Evolutionary conservation across 768 basidiomycete species (phyloP), one percentile per base, ranked within the genome.

Genomic region (Sistotremastrum suecicum): DNA sequence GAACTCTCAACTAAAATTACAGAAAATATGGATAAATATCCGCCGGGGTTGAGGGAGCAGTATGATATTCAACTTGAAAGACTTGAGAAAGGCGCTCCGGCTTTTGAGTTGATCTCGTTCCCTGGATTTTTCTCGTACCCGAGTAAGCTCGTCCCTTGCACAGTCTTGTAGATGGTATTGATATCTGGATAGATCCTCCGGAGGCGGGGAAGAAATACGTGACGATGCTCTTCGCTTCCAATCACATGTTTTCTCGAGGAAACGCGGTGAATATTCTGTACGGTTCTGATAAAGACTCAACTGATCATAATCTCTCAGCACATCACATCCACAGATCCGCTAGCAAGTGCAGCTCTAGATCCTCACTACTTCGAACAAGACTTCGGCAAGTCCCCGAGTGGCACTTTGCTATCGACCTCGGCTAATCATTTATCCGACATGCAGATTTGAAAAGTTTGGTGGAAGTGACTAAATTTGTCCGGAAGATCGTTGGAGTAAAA

Each of bases 301-400:
- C 20, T 20, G 20, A 11, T 41, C 8, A 28, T 45, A 7, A 4
- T n/a, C 8, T 2, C 46, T 5, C 39, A 58, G 56, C 67, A 68
- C 39, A 53, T 54, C n/a, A 54, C 44, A 31, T 63, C 57, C 20
- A 53, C 51, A 12, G 61, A 69, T 48, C 65, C 67, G 3, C 43
- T 43, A 3, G 60, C 55, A 11, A 36, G 59, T 45, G 66, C 67
- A 2, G 59, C 50, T 28, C 60, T 68, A 37, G 66, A 71, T 50
- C 69, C 69, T 4, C 60, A 60, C 41, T 68, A 66, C 49, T 66
- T 70, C 45, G 67, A 66, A 45, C 54, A 62, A 42, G 63, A 67
- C 41, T 58, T 63, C 41, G 70, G 68, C 68, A 47, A 35, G 54
- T 43, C 20, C 20, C 20, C 20, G 20, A 20, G 20, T 20, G 20